These are phyloP conservation scores for Typha latifolia DNA, from an alignment of 176 grass and related monocot species.

Conservation along the genomic window DNA sequence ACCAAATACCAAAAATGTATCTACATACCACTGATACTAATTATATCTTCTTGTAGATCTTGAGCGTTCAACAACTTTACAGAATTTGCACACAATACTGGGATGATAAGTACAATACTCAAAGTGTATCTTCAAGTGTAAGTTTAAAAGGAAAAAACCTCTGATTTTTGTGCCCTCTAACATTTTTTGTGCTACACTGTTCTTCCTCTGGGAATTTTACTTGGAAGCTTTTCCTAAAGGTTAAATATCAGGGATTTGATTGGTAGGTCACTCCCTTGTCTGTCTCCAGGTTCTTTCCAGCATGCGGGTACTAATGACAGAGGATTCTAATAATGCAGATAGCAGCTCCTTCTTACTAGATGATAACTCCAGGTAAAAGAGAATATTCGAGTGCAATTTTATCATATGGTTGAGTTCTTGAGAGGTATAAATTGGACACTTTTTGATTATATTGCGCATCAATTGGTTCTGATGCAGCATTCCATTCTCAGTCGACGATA, in stretches of 20 bases:
- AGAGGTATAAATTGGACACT: not conserved
- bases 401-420: not conserved
- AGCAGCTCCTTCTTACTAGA: constrained; percentile 21
- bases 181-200: not conserved
- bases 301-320: constrained; percentile 20
- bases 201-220: not conserved
- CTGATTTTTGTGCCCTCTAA: too few relatives aligned
- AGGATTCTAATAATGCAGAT: constrained; percentile 22
- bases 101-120: constrained; percentile 97
- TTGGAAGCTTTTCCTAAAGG: not conserved
- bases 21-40: not conserved
- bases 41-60: constrained; percentile 41
- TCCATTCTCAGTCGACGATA: constrained; percentile 87
- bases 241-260: not conserved
- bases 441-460: constrained; percentile 5
- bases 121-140: constrained; percentile 35
- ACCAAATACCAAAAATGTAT: not conserved
- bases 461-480: constrained; percentile 51
- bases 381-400: not conserved
- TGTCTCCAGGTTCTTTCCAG: constrained; percentile 19
- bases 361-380: constrained; percentile 23
- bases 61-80: constrained; percentile 90
- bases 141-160: not conserved
- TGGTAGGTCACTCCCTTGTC: not conserved
- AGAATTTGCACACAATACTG: constrained; percentile 96